A percentile compares a stretch with the other conserved stretches of the same genome.
Evolutionary conservation across 1,284 basidiomycete species (phyloP).

Genomic region (Cystobasidium slooffiae): DNA sequence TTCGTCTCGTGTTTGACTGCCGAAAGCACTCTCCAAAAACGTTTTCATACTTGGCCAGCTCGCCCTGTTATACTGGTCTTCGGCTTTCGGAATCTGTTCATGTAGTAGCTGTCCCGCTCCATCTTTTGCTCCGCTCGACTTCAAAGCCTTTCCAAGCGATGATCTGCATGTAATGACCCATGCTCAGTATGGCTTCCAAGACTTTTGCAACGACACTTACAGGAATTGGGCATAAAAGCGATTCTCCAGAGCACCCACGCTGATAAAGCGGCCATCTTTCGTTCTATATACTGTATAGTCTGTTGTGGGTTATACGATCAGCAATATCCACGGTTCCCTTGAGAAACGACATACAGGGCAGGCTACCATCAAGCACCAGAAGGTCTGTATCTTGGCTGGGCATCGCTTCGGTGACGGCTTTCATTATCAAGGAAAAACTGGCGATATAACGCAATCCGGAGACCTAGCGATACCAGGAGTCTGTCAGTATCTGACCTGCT

Average conservation of each 20-base stretch:
- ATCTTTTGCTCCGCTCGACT: background rate
- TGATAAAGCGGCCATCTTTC: constrained; percentile 73
- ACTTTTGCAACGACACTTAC: constrained; percentile 50
- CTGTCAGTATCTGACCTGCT: background rate
- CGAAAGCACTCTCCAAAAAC: constrained; percentile 70
- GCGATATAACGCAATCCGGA: constrained; percentile 77
- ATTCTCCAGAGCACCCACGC: constrained; percentile 73
- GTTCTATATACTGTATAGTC: constrained; percentile 75
- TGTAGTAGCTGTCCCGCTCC: background rate
- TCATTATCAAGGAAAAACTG: constrained; percentile 68
- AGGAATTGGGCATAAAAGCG: constrained; percentile 69
- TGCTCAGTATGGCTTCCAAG: background rate
- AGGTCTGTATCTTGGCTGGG: constrained; percentile 63
- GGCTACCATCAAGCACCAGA: constrained; percentile 74
- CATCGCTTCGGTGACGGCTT: constrained; percentile 57
- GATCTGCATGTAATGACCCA: background rate
- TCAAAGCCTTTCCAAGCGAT: background rate
- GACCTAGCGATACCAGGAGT: constrained; percentile 61
- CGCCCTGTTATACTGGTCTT: constrained; percentile 62
- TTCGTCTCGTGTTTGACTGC: constrained; percentile 66
- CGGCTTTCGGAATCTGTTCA: constrained; percentile 46
- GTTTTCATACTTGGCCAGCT: constrained; percentile 67
- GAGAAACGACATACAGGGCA: constrained; percentile 61
- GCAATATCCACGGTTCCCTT: background rate
- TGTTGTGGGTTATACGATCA: background rate